Conservation (phyloP, 495 filamentous ascomycete species). For the Jackrogersella multiformis region DNA sequence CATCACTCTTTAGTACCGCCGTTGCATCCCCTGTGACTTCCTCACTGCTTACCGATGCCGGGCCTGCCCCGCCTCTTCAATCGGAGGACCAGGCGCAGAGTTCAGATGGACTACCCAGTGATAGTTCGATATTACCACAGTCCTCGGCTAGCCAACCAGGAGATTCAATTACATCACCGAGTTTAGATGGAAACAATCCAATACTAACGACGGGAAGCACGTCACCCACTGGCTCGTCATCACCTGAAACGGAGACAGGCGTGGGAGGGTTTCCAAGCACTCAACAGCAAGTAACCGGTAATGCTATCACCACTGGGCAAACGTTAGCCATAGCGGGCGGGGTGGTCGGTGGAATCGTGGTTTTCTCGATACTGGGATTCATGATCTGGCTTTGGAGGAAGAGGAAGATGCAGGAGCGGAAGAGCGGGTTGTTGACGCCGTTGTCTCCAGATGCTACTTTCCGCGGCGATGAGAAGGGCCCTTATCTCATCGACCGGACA, state of each 20-base stretch:
- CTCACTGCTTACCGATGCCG: not conserved
- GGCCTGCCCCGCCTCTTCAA: slow-evolving; percentile 6
- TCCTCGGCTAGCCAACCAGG: slow-evolving; percentile 4
- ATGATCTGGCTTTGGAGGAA: slow-evolving; percentile 60
- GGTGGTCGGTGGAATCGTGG: slow-evolving; percentile 59
- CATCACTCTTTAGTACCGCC: not conserved
- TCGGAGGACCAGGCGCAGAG: not conserved
- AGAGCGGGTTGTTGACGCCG: slow-evolving; percentile 58
- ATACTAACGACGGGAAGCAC: slow-evolving; percentile 8
- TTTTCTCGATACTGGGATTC: slow-evolving; percentile 56
- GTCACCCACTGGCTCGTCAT: slow-evolving; percentile 15
- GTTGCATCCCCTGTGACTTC: not conserved
- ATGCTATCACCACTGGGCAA: slow-evolving; percentile 45
- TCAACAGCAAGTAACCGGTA: slow-evolving; percentile 28
- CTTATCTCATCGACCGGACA: slow-evolving; percentile 53
- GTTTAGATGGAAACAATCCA: slow-evolving; percentile 1
- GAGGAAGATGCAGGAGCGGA: slow-evolving; percentile 48
- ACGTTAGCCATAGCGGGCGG: slow-evolving; percentile 58
- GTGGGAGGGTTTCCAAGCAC: slow-evolving; percentile 18
- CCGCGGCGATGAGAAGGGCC: slow-evolving; percentile 48
- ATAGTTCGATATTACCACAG: slow-evolving; percentile 8
- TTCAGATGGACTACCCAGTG: not conserved
- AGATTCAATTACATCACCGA: slow-evolving; percentile 4
- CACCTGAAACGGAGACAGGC: slow-evolving; percentile 21
- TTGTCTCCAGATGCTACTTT: slow-evolving; percentile 45